Evolutionary conservation across 2,329 filamentous ascomycete genomes (phyloP), one percentile per base, ranked within the genome.

Genomic region (Aureobasidium uvarum): DNA sequence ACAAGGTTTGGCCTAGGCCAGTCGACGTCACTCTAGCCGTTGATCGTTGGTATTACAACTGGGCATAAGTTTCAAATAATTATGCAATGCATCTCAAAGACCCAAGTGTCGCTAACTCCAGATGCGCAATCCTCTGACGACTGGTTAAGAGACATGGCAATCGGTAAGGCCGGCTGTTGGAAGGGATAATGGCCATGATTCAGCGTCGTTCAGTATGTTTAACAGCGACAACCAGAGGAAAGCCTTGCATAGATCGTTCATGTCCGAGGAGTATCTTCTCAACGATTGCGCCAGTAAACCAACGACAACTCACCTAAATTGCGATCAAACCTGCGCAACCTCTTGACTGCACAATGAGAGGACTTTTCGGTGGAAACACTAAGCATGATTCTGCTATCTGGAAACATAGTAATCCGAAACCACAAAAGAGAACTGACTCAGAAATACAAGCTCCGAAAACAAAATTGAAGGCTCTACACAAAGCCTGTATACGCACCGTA

Each of bases 1-100:
- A 58, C 54, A 58, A 58, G 54, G 54, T 58, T 45, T 28, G 54
- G 38, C 10, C 54, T 58, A 18, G 54, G 39, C 38, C 38, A 2
- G 23, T 7, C 25, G 23, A 58, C 54, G 38, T 58, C 54, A 58
- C 36, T 8, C 14, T 16, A 13, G 20, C 36, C 36, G 36, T 41
- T 28, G 6, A 18, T 20, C 14, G 39, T 41, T 25, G 36, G 16
- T 55, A 16, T 55, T 13, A 14, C 36, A 28, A 11, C 51, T 13
- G 16, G 33, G 11, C 18, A 36, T 10, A 11, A 41, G 18, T 41
- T 18, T 16, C 38, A 18, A 14, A 48, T 20, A 14, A 48, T 31
- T n/a, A 50, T 51, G 25, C 48, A 51, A 31, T 25, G 3, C 25
- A 36, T 36, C 33, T 36, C 33, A 0, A 13, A 36, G 2, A 13